Base-by-base conservation (phyloP, 495 filamentous ascomycete genomes). In the Trichoderma reesei region DNA sequence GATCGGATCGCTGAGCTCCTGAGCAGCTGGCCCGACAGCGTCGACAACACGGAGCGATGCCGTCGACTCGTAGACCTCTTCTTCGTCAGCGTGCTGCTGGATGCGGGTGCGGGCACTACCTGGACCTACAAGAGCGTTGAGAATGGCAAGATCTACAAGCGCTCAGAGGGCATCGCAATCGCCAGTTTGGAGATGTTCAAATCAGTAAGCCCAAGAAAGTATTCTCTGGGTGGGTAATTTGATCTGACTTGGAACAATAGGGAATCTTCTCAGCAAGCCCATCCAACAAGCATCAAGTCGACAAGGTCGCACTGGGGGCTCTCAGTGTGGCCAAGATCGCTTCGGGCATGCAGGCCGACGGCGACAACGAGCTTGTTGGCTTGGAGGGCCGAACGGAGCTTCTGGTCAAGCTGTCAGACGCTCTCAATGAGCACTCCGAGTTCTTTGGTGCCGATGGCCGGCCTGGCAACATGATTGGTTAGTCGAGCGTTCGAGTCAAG, bases 151-250 rank as follows among this genome's bases (percentile, higher is more conserved):
- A 70, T 88, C 14, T 98, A 92, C 72, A 82, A 86, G 44, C 84
- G 94, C 44, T 96, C 91, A 63, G 94, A 98, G 73, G 94, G 94
- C 31, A 79, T 98, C 67, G 94, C 94, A 5, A 87, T 98, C 54
- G 94, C 95, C 31, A 93, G 89, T 73, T 75, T 98, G 71, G 94
- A 98, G 70, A 98, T 98, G 94, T 98, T 98, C 78, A 96, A 94
- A 76, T 81, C 75, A 14, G 79, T 80, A 68, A 20, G 75, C 69
- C 18, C 16, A 26, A 5, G 5, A 0, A 7, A 16, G 14, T 18
- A 11, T n/a, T 1, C 10, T 39, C 66, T 3, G 18, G 9, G 9
- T 16, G 26, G 3, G 6, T 39, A 33, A 33, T 62, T 37, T n/a
- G 10, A 1, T 33, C 56, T 34, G 60, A 67, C 38, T 67, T 64